Percentiles rank a stretch among this genome's conserved stretches.
phyloP scores from a whole-genome alignment of 208 protist genomes.

The Crithidia bombi region DNA sequence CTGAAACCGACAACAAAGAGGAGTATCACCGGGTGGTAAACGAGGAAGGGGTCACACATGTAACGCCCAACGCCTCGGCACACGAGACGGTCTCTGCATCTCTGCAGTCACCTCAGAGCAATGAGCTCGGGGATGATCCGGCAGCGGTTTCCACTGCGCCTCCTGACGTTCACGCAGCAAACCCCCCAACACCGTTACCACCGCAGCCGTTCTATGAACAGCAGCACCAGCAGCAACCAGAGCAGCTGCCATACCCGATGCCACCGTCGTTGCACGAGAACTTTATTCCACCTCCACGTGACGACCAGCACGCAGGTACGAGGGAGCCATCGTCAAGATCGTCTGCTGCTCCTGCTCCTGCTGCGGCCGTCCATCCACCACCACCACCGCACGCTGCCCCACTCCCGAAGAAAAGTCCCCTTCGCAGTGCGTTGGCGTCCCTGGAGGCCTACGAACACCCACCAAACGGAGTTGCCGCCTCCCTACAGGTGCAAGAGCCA shows the following conservation, averaged over 20 bases:
- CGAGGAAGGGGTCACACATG: background rate
- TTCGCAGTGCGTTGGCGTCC: conserved; percentile 1
- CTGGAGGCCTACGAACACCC: conserved; percentile 12
- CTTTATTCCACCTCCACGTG: background rate
- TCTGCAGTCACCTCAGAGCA: background rate
- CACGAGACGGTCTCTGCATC: background rate
- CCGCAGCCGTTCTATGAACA: background rate
- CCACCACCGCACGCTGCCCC: background rate
- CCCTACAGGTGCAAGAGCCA: background rate
- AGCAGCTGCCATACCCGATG: background rate
- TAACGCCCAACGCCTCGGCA: background rate
- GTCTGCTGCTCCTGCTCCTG: no score
- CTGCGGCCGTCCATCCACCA: background rate
- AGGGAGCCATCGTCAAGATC: no score
- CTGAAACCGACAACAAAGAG: background rate
- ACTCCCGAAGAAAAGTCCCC: conserved; percentile 4
- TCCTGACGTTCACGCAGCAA: background rate
- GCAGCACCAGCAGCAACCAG: background rate
- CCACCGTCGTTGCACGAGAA: background rate
- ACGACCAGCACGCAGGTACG: no score
- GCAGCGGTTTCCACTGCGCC: background rate
- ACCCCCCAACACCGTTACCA: background rate
- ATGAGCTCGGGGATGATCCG: background rate
- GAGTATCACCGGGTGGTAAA: background rate
- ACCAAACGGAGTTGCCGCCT: background rate